These are phyloP conservation scores for Sphaerosporella brunnea DNA, from an alignment of 495 filamentous ascomycete species.

Conservation along the genomic window DNA sequence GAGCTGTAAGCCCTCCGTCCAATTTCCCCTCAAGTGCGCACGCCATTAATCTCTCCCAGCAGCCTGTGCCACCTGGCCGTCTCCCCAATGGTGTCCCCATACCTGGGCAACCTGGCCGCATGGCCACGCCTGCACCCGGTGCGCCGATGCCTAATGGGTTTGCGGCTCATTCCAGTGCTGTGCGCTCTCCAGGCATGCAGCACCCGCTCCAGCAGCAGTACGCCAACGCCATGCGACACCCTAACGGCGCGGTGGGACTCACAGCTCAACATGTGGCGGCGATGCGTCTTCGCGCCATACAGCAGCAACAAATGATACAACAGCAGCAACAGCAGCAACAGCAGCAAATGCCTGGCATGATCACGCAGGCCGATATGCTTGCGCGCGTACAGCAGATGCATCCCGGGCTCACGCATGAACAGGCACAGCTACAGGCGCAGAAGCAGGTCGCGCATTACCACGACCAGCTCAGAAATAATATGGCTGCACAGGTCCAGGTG, in stretches of 20 bases:
- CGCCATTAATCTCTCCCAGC: conserved; percentile 11
- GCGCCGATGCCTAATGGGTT: conserved; percentile 10
- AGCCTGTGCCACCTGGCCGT: conserved; percentile 4
- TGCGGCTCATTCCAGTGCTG: conserved; percentile 2
- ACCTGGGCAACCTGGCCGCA: conserved; percentile 5
- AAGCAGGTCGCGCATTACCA: conserved; percentile 18
- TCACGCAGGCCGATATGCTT: conserved; percentile 19
- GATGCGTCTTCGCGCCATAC: neutral
- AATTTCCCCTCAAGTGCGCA: neutral
- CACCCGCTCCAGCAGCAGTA: conserved; percentile 12
- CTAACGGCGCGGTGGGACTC: neutral
- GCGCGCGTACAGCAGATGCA: conserved; percentile 14
- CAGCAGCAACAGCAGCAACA: conserved; percentile 18
- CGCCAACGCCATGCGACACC: conserved; percentile 3
- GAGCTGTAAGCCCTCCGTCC: neutral
- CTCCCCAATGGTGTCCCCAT: conserved; percentile 11
- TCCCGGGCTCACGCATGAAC: conserved; percentile 14
- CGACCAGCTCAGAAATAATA: conserved; percentile 12
- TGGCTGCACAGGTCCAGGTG: conserved; percentile 6
- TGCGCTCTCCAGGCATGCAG: conserved; percentile 9
- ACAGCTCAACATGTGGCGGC: neutral
- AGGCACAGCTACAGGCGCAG: conserved; percentile 12
- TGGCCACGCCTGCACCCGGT: conserved; percentile 6
- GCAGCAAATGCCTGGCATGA: conserved; percentile 10
- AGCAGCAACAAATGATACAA: conserved; percentile 11